Evolutionary conservation across 2,329 filamentous ascomycete species (phyloP).

Genomic region (Phialocephala sp.): DNA sequence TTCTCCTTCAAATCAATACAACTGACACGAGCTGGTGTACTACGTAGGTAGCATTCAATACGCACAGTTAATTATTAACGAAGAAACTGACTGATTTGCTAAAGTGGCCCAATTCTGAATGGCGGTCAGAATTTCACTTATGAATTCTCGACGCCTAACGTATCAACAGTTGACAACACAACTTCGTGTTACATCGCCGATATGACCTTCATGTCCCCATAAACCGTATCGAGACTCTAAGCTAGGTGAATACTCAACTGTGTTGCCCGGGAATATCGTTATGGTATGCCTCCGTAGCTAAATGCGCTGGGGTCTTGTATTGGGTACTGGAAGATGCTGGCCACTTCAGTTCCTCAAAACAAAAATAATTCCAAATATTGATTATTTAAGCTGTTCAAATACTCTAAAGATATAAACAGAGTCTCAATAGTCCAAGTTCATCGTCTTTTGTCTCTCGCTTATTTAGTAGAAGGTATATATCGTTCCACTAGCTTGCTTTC

Average conservation of each 20-base stretch:
- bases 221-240: not conserved
- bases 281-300: not conserved
- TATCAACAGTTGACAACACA: slow-evolving; percentile 10
- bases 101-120: slow-evolving; percentile 10
- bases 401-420: too few species aligned
- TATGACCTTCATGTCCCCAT: slow-evolving; percentile 12
- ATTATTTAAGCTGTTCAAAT: too few species aligned
- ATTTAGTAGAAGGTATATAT: too few species aligned
- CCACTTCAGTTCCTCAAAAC: too few species aligned
- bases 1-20: slow-evolving; percentile 27
- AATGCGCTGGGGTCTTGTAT: not conserved
- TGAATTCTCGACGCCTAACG: slow-evolving; percentile 12
- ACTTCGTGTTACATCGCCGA: slow-evolving; percentile 30
- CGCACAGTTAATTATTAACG: too few species aligned
- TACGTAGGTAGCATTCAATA: not conserved
- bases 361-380: too few species aligned
- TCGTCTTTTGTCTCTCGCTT: too few species aligned
- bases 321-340: too few species aligned
- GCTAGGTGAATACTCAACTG: not conserved
- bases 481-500: too few species aligned
- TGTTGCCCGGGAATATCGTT: too few species aligned
- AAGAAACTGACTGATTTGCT: not conserved
- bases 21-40: slow-evolving; percentile 28
- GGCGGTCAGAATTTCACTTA: slow-evolving; percentile 13
- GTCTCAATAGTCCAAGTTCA: too few species aligned